Percentiles rank a stretch among this genome's conserved stretches.
phyloP scores from a whole-genome alignment of 2,329 filamentous ascomycete species.

The Cladosporium phlei region DNA sequence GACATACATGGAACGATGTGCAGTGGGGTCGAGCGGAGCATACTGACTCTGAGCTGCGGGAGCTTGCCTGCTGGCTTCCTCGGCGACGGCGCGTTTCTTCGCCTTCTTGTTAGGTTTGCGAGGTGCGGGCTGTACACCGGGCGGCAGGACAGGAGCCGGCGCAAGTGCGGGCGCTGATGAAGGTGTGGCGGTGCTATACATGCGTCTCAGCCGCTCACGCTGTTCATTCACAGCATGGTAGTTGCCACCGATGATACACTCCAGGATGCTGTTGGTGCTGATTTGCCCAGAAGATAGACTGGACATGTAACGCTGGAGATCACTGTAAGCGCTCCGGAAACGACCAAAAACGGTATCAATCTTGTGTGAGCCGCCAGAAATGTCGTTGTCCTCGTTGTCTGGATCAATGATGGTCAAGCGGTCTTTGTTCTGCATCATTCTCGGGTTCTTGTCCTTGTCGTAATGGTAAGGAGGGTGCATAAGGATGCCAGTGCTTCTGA shows the following conservation, averaged over 20 bases:
- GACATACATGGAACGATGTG: slow-evolving; percentile 8
- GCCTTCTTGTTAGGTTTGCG: not conserved
- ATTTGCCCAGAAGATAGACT: slow-evolving; percentile 37
- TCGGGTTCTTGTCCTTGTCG: slow-evolving; percentile 60
- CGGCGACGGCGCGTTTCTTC: not conserved
- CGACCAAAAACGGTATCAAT: slow-evolving; percentile 61
- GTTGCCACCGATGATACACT: slow-evolving; percentile 68
- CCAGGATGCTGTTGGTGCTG: slow-evolving; percentile 57
- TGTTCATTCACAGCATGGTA: slow-evolving; percentile 45
- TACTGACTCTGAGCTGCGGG: slow-evolving; percentile 2
- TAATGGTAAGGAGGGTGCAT: slow-evolving; percentile 71
- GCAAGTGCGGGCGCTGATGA: slow-evolving; percentile 7
- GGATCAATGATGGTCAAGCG: slow-evolving; percentile 88
- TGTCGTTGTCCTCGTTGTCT: slow-evolving; percentile 79
- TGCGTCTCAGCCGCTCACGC: not conserved
- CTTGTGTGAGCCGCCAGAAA: slow-evolving; percentile 77
- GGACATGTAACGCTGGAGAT: slow-evolving; percentile 40
- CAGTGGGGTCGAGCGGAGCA: not conserved
- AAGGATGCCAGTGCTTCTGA: slow-evolving; percentile 64
- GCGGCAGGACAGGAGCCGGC: not conserved
- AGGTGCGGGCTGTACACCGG: not conserved
- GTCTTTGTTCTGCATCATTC: slow-evolving; percentile 39
- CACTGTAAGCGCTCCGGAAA: slow-evolving; percentile 53
- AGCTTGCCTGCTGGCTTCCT: not conserved
- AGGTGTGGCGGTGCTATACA: not conserved